A percentile compares a stretch with the other conserved stretches of the same genome.
phyloP scores from a whole-genome alignment of 129 eudicot genomes.

The Oenanthe sinensis region DNA sequence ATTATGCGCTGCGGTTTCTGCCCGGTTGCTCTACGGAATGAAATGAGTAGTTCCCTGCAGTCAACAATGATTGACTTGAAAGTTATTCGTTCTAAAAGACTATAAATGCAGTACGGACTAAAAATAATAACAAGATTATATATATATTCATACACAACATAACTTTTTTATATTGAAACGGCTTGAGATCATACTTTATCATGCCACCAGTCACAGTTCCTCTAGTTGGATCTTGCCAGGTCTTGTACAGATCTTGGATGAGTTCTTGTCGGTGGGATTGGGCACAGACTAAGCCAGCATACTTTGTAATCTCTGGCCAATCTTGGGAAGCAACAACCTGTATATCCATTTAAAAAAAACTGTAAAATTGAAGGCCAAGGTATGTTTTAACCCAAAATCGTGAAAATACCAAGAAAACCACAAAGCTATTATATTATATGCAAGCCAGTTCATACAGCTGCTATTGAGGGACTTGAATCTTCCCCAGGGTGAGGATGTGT shows the following conservation, averaged over 20 bases:
- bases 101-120: neutral
- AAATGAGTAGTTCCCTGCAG: slow-evolving; percentile 75
- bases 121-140: neutral
- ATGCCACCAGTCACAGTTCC: slow-evolving; percentile 82
- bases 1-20: slow-evolving; percentile 73
- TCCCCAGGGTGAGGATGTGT: slow-evolving; percentile 78
- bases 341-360: neutral
- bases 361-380: neutral
- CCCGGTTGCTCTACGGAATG: slow-evolving; percentile 72
- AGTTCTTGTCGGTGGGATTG: slow-evolving; percentile 94
- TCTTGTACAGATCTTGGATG: slow-evolving; percentile 78
- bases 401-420: neutral
- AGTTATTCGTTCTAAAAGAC: neutral
- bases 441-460: slow-evolving; percentile 42
- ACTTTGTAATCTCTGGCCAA: slow-evolving; percentile 90
- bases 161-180: neutral
- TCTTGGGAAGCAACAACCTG: slow-evolving; percentile 98
- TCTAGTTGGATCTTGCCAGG: slow-evolving; percentile 71
- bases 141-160: neutral
- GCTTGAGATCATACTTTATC: slow-evolving; percentile 48
- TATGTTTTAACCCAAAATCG: neutral
- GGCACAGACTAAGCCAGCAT: slow-evolving; percentile 82
- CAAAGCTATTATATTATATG: too few relatives aligned
- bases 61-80: neutral
- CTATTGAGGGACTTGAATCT: slow-evolving; percentile 69